These are phyloP conservation scores for Aspergillus kassunensis DNA, from an alignment of 495 filamentous ascomycete species.

Conservation along the genomic window DNA sequence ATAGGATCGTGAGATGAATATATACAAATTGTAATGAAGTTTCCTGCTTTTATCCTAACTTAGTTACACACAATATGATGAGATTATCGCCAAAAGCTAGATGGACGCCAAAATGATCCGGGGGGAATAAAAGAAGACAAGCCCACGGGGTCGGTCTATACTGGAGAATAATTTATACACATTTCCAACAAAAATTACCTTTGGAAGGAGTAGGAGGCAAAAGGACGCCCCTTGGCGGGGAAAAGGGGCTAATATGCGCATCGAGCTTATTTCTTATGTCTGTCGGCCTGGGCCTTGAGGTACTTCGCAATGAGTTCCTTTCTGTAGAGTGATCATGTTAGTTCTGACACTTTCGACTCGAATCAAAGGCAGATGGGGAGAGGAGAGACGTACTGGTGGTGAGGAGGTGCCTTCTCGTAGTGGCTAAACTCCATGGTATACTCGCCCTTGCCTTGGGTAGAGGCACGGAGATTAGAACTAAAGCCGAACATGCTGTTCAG, in stretches of 20 bases:
- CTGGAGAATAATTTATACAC: constrained; percentile 32
- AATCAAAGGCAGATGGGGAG: background rate
- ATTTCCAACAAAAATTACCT: constrained; percentile 14
- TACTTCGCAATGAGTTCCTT: constrained; percentile 88
- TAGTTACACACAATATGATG: background rate
- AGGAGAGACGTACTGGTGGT: constrained; percentile 80
- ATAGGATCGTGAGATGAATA: constrained; percentile 5
- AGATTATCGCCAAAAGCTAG: constrained; percentile 5
- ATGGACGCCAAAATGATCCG: constrained; percentile 8
- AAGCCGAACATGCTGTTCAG: constrained; percentile 98
- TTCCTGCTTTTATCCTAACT: constrained; percentile 8
- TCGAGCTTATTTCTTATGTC: constrained; percentile 58
- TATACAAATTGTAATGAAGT: constrained; percentile 3
- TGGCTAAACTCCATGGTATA: constrained; percentile 99
- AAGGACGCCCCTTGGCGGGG: constrained; percentile 4
- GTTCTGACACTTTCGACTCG: background rate
- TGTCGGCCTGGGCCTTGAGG: constrained; percentile 76
- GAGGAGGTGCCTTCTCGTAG: constrained; percentile 80
- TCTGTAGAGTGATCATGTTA: constrained; percentile 32
- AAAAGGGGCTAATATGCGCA: constrained; percentile 11
- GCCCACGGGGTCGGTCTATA: constrained; percentile 25
- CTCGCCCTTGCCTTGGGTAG: constrained; percentile 98
- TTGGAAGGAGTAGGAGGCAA: constrained; percentile 5
- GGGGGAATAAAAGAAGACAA: constrained; percentile 4
- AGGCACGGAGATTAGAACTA: constrained; percentile 79